Base-by-base conservation (phyloP, 345 rosid species). In the Geranium brycei region DNA sequence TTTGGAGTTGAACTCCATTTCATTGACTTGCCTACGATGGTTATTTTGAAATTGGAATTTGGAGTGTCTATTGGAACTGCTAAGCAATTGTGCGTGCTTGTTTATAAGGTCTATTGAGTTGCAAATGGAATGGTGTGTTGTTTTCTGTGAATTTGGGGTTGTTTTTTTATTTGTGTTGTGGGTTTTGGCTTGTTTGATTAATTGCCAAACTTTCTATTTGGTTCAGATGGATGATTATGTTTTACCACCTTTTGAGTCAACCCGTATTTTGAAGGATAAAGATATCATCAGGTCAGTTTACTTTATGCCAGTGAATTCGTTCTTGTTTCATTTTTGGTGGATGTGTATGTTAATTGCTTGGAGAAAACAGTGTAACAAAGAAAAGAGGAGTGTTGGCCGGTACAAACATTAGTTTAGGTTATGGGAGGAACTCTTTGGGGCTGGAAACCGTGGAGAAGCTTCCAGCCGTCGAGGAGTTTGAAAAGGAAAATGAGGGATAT, bases 141-240 rank as follows among this genome's bases (percentile, higher is more conserved):
- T 38, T 7, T 47, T 47, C 53, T 47, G 15, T 47, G 53, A 47
- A 8, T 47, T 47, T 47, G 13, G 13, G 13, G 7, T 47, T 47
- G 7, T 7, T 7, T 47, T 47, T 47, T 13, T 47, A 2, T 47
- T 7, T 13, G 14, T 47, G 12, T 2, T 47, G 15, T 13, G 13
- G 53, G 13, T 6, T 6, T 13, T 47, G 13, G 53, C 7, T 23
- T 47, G 11, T 8, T 47, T 47, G 11, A 47, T 47, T 15, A 47
- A 47, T 47, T 8, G 15, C 53, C 16, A 58, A 23, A 23, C 1
- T 18, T 69, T 71, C 55, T 47, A n/a, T 2, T 75, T 76, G 59
- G 40, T 47, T 19, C 81, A 92, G 99, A 93, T 93, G 99, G 95
- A 91, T 66, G 96, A 91, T 6, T 91, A 88, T 71, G 87, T 72